Conservation (phyloP, 2,329 filamentous ascomycete genomes). For the Hypoxylon sp. region DNA sequence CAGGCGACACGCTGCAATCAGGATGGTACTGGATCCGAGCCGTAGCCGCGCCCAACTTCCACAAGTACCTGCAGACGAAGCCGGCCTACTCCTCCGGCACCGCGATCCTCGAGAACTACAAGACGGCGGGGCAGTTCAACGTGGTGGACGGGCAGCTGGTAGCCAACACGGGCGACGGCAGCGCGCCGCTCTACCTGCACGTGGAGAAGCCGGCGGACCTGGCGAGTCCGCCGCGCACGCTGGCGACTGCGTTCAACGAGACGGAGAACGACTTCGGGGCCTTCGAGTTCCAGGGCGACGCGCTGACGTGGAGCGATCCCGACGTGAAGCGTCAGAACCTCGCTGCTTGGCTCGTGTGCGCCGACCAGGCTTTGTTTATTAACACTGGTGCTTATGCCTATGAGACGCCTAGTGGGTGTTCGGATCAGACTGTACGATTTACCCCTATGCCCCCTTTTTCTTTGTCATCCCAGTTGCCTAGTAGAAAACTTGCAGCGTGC, state of each 20-base stretch:
- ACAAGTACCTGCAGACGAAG: conserved; percentile 62
- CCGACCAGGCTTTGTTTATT: conserved; percentile 60
- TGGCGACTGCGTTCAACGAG: conserved; percentile 60
- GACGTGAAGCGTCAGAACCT: conserved; percentile 61
- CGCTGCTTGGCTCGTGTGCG: conserved; percentile 67
- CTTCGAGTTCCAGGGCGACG: conserved; percentile 66
- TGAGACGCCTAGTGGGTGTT: conserved; percentile 64
- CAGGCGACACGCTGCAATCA: conserved; percentile 53
- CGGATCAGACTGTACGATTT: conserved; percentile 63
- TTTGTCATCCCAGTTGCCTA: background rate
- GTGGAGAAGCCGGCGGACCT: conserved; percentile 57
- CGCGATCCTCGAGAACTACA: conserved; percentile 61
- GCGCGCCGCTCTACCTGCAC: conserved; percentile 54
- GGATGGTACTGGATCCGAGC: conserved; percentile 67
- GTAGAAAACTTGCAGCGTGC: background rate
- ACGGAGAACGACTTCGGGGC: conserved; percentile 62
- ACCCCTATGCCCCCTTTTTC: too few relatives aligned
- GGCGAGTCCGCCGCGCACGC: conserved; percentile 52
- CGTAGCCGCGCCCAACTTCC: conserved; percentile 65
- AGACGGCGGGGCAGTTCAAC: conserved; percentile 66
- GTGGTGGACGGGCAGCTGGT: conserved; percentile 64
- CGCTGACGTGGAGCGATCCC: conserved; percentile 61
- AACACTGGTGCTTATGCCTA: conserved; percentile 68
- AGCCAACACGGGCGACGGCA: conserved; percentile 53
- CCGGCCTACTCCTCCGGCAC: conserved; percentile 54